Evolutionary conservation across 2,329 filamentous ascomycete genomes (phyloP).

Genomic region (Zasmidium cellare): DNA sequence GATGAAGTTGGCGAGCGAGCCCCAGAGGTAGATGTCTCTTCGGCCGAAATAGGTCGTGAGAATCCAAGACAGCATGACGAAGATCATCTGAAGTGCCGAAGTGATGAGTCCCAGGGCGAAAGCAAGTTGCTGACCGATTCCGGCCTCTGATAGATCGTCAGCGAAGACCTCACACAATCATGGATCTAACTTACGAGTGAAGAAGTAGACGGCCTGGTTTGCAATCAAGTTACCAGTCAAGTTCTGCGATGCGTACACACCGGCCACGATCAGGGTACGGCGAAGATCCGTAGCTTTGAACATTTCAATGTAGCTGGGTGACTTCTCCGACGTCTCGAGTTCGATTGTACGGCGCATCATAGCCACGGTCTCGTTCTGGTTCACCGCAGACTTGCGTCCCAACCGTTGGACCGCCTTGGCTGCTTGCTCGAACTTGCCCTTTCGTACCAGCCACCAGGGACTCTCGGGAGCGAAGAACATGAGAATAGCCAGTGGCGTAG

Average conservation of each 20-base stretch:
- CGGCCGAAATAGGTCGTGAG: slow-evolving; percentile 65
- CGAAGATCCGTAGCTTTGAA: slow-evolving; percentile 57
- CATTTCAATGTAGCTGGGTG: slow-evolving; percentile 53
- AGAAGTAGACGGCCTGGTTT: slow-evolving; percentile 64
- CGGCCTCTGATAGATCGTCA: slow-evolving; percentile 54
- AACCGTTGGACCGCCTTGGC: slow-evolving; percentile 52
- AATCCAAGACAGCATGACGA: slow-evolving; percentile 68
- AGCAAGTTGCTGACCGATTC: slow-evolving; percentile 54
- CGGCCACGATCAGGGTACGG: slow-evolving; percentile 57
- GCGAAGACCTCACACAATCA: slow-evolving; percentile 5
- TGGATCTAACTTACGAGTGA: slow-evolving; percentile 48
- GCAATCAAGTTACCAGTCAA: slow-evolving; percentile 64
- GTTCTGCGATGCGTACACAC: slow-evolving; percentile 61
- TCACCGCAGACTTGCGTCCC: slow-evolving; percentile 43
- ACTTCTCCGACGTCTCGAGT: slow-evolving; percentile 51
- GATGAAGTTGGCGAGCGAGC: slow-evolving; percentile 54
- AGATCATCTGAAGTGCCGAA: slow-evolving; percentile 61
- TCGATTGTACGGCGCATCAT: slow-evolving; percentile 62
- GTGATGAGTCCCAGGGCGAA: slow-evolving; percentile 66
- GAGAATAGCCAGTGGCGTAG: slow-evolving; percentile 55
- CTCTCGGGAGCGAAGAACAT: slow-evolving; percentile 53
- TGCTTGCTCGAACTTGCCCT: slow-evolving; percentile 48
- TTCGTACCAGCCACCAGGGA: slow-evolving; percentile 57
- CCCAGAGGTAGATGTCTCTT: slow-evolving; percentile 65
- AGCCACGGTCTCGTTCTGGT: slow-evolving; percentile 50